Evolutionary conservation across 106 monocot genomes (phyloP), one percentile per base, ranked within the genome.

Genomic region (Platanthera zijinensis): DNA sequence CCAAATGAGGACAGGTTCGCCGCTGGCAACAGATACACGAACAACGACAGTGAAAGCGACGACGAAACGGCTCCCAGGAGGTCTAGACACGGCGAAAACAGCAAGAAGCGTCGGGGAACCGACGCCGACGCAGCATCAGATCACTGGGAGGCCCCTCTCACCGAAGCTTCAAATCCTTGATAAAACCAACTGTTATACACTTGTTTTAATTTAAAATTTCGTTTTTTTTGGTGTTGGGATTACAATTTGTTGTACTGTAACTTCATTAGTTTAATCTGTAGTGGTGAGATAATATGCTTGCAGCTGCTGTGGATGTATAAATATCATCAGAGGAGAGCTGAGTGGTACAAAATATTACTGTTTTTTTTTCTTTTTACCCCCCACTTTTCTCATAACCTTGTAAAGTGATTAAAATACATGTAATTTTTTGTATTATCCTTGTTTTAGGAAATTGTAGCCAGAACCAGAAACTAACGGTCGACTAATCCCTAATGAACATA

Each of bases 11-110:
- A 88, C 49, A 79, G 73, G 30, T 84, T 67, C 28, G 79, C 78
- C 3, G 49, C 30, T 0, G 71, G 81, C 8, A 78, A 75, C 46
- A 22, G 74, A 11, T 67, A 80, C 48, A 74, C 66, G n/a, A 85
- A 87, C 11, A 87, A 89, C 50, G 95, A 89, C 7, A 97, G 93
- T 22, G 96, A 89, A 80, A 97, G 96, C 17, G 93, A 91, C 54
- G 93, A 97, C 74, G 96, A 97, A 57, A 84, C 89, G 54, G 93
- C 90, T 21, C 93, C 93, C 5, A 91, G 91, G 74, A 80, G 93
- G 72, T 91, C 89, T 0, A 90, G 89, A 76, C 79, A 85, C 52
- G 85, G 87, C 4, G 79, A 87, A 14, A 25, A 5, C 62, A 76
- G 85, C 18, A 84, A 81, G 80, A 81, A 76, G 67, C 74, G 64